Evolutionary conservation across 495 filamentous ascomycete species (phyloP).

Genomic region (Xylaria nigripes): DNA sequence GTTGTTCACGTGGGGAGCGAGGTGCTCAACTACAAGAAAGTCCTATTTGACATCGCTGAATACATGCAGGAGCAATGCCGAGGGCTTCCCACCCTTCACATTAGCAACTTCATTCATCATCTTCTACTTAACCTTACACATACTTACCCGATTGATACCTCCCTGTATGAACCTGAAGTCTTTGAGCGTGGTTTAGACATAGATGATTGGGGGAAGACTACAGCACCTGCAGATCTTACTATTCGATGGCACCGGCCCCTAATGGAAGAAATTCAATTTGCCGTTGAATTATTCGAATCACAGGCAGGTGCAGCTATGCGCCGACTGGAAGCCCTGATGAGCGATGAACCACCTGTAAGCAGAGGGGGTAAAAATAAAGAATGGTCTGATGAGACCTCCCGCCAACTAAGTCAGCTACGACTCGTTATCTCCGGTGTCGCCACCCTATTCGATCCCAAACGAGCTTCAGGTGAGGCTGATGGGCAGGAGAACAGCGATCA

Average conservation of each 20-base stretch:
- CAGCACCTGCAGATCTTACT: constrained; percentile 62
- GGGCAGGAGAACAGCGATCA: constrained; percentile 30
- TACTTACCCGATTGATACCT: constrained; percentile 84
- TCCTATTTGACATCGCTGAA: constrained; percentile 82
- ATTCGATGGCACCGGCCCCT: constrained; percentile 88
- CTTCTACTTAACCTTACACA: constrained; percentile 94
- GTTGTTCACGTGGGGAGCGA: constrained; percentile 91
- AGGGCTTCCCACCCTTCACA: constrained; percentile 87
- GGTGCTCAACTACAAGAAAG: constrained; percentile 76
- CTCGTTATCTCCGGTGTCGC: constrained; percentile 83
- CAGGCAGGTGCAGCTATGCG: constrained; percentile 52
- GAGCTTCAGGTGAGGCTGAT: constrained; percentile 46
- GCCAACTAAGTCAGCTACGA: constrained; percentile 78
- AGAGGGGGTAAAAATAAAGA: constrained; percentile 92
- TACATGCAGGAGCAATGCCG: constrained; percentile 95
- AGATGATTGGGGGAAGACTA: constrained; percentile 68
- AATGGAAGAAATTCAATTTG: constrained; percentile 73
- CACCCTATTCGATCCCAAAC: constrained; percentile 73
- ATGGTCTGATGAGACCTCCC: constrained; percentile 93
- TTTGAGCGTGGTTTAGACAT: constrained; percentile 46
- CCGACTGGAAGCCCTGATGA: constrained; percentile 64
- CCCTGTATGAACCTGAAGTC: constrained; percentile 66
- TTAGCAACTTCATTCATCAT: constrained; percentile 97
- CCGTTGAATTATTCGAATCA: constrained; percentile 75
- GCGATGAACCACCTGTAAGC: constrained; percentile 75